Evolutionary conservation across 2,329 filamentous ascomycete genomes (phyloP), one percentile per base, ranked within the genome.

Genomic region (Aschersonia sp.): DNA sequence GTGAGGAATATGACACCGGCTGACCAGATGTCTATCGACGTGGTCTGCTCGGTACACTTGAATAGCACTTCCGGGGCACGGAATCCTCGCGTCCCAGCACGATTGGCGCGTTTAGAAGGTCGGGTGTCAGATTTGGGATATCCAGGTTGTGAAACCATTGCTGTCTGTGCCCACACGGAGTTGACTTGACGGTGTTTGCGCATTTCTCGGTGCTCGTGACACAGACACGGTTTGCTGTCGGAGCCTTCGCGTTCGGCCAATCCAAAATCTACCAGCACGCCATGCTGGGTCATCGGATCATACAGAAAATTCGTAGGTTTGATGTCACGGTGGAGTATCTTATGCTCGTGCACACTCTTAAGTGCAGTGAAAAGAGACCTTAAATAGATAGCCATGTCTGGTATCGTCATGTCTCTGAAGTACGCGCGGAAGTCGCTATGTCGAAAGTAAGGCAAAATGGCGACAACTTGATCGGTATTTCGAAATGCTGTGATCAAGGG

Each of bases 301-400:
- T 97, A 97, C 40, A 97, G 75, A 57, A 97, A 97, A 60, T 97
- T 97, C 29, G 94, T 98, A 5, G 92, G 92, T 60, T 97, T 97
- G 61, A 97, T 95, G 60, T 97, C 89, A 53, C 89, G 81, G 61
- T 98, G 92, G 22, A 98, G 76, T 50, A 98, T 97, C 41, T 78
- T 75, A 58, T 86, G 79, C 5, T 78, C 74, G 63, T 98, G 92
- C 5, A 95, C 89, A 41, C 85, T 83, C 44, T 77, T 74, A 9
- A 98, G 73, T 1, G 89, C 92, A 1, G 81, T 84, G 61, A 98
- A 92, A 5, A 98, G 75, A 43, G 85, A 90, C 35, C 82, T 77
- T 56, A 98, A 84, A 65, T 98, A 98, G 58, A 92, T 77, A 48
- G 84, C 79, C 69, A 95, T 94, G 58, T 97, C 90, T 3, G 76